Base-by-base conservation (phyloP, 345 rosid genomes). In the Eucalyptus melliodora region DNA sequence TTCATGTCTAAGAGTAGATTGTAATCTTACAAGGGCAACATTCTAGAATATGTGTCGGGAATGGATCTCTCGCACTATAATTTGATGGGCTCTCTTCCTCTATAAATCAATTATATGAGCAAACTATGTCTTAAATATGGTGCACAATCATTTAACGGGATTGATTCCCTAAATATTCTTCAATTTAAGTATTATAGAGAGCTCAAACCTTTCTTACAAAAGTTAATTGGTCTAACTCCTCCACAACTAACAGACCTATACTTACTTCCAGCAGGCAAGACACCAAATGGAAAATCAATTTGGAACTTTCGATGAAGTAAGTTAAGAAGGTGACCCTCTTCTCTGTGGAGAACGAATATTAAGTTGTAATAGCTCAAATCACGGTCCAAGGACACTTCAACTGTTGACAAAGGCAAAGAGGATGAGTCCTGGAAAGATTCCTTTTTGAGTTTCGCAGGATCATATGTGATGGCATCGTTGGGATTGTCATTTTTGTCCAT, bases 151-250 rank as follows among this genome's bases (percentile, higher is more conserved):
- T 1, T 87, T 92, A 13, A 49, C 53, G 2, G 92, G 93, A 59
- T 0, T 40, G 4, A 88, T 93, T 56, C 95, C 93, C 26, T 4
- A 2, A 12, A 90, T 90, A n/a, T 89, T 93, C 85, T 92, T 91
- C 49, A 60, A 89, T 23, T 24, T 90, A 4, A 34, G 16, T 6
- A 34, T 88, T 24, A 17, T 11, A 9, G 94, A 94, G 67, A 92
- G 92, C 17, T 77, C 90, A 42, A 93, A 91, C 69, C 89, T 90
- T 69, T 94, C 91, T 1, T 86, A 69, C 89, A 90, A 93, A 50
- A 87, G 40, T 91, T 93, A 83, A 42, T 2, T 1, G 92, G 92
- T 9, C 6, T 31, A n/a, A 90, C 91, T 31, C 93, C 94, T 47
- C 72, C 90, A 1, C 27, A 87, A 9, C 53, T 94, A 37, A 47